phyloP scores from a whole-genome alignment of 2,329 filamentous ascomycete genomes.

The Cladorrhinum sp. region DNA sequence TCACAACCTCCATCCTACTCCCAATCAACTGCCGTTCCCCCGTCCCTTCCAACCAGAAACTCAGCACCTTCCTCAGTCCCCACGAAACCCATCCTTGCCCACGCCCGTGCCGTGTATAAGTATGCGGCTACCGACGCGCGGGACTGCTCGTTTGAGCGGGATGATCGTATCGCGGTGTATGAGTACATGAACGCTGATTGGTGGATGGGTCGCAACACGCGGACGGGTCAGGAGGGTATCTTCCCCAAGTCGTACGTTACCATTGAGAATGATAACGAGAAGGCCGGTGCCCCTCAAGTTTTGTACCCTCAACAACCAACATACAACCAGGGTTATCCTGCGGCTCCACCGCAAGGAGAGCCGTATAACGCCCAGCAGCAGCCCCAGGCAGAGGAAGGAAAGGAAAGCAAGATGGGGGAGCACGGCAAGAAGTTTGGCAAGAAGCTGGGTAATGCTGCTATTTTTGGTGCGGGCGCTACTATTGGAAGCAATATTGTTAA shows the following conservation, averaged over 20 bases:
- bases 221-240: slow-evolving; percentile 83
- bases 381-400: slow-evolving; percentile 44
- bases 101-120: slow-evolving; percentile 78
- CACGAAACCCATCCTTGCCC: slow-evolving; percentile 60
- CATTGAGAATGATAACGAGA: slow-evolving; percentile 46
- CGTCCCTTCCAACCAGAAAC: slow-evolving; percentile 26
- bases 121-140: slow-evolving; percentile 78
- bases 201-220: slow-evolving; percentile 87
- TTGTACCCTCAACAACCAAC: slow-evolving; percentile 23
- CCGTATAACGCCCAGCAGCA: slow-evolving; percentile 62
- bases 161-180: slow-evolving; percentile 75
- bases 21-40: slow-evolving; percentile 41
- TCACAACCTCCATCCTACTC: slow-evolving; percentile 51
- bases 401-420: slow-evolving; percentile 63
- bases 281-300: slow-evolving; percentile 23
- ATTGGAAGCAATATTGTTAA: slow-evolving; percentile 89
- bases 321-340: slow-evolving; percentile 33
- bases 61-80: slow-evolving; percentile 42
- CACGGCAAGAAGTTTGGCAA: slow-evolving; percentile 94
- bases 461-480: slow-evolving; percentile 90
- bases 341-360: slow-evolving; percentile 38
- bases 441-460: slow-evolving; percentile 80
- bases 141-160: slow-evolving; percentile 75
- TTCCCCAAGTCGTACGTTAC: slow-evolving; percentile 92
- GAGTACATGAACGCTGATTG: slow-evolving; percentile 97